Evolutionary conservation across 495 filamentous ascomycete genomes (phyloP).

Genomic region (Trichoderma gamsii): DNA sequence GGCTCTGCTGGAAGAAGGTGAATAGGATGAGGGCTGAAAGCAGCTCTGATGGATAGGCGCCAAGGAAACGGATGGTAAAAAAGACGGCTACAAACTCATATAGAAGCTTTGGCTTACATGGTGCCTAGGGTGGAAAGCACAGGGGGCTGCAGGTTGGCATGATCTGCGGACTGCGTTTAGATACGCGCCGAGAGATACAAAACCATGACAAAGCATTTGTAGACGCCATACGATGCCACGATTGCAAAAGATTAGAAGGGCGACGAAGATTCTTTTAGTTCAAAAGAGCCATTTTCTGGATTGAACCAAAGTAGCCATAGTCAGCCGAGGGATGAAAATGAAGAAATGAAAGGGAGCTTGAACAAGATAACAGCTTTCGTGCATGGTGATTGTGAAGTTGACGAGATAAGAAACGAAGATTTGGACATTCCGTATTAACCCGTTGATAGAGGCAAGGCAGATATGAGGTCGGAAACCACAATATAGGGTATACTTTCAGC

Average conservation of each 20-base stretch:
- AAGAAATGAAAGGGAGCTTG: background rate
- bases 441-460: background rate
- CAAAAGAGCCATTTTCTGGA: background rate
- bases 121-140: background rate
- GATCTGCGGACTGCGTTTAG: background rate
- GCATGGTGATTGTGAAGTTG: background rate
- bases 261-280: background rate
- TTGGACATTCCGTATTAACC: background rate
- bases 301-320: conserved; percentile 1
- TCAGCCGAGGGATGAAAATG: background rate
- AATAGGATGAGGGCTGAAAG: background rate
- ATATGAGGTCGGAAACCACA: background rate
- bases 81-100: background rate
- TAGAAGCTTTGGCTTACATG: background rate
- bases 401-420: background rate
- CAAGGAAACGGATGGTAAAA: background rate
- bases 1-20: background rate
- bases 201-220: background rate
- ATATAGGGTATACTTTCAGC: conserved; percentile 3
- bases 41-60: background rate
- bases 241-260: background rate
- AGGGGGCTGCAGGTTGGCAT: background rate
- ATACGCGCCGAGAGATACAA: background rate
- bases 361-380: background rate
- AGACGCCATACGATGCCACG: conserved; percentile 10